phyloP scores from a whole-genome alignment of 164 flowering plant genomes.

The Saururus chinensis region DNA sequence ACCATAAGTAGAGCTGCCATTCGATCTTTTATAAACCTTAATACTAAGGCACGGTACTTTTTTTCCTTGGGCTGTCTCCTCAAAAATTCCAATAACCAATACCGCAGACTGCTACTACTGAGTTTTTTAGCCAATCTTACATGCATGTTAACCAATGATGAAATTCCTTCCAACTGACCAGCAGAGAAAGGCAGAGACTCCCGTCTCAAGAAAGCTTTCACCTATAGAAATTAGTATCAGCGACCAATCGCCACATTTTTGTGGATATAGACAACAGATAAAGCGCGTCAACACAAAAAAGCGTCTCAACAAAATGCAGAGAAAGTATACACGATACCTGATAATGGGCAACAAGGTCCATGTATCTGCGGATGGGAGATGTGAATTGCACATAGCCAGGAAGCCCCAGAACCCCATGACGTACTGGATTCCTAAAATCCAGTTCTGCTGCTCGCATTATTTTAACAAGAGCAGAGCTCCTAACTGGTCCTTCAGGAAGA shows the following conservation, averaged over 20 bases:
- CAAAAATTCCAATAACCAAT: conserved; percentile 81
- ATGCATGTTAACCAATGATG: conserved; percentile 49
- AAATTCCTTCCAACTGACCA: conserved; percentile 82
- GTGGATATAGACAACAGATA: background rate
- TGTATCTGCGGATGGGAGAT: conserved; percentile 92
- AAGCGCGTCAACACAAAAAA: background rate
- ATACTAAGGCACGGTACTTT: conserved; percentile 65
- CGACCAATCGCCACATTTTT: background rate
- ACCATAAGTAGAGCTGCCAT: conserved; percentile 56
- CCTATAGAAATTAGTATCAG: conserved; percentile 25
- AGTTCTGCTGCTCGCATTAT: conserved; percentile 87
- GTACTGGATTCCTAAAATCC: conserved; percentile 76
- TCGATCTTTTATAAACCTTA: conserved; percentile 81
- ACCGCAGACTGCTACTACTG: conserved; percentile 56
- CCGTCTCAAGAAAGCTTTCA: conserved; percentile 78
- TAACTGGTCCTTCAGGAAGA: conserved; percentile 96
- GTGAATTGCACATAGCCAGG: conserved; percentile 99
- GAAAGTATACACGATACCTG: conserved; percentile 34
- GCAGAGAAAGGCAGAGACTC: conserved; percentile 69
- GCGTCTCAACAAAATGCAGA: background rate
- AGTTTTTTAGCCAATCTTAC: conserved; percentile 48
- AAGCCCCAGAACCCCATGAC: conserved; percentile 78
- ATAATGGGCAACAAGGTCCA: conserved; percentile 92
- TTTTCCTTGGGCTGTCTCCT: conserved; percentile 69
- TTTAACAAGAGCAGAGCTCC: conserved; percentile 67